Base-by-base conservation (phyloP, 2,329 filamentous ascomycete genomes). In the Colletotrichum tropicicola region DNA sequence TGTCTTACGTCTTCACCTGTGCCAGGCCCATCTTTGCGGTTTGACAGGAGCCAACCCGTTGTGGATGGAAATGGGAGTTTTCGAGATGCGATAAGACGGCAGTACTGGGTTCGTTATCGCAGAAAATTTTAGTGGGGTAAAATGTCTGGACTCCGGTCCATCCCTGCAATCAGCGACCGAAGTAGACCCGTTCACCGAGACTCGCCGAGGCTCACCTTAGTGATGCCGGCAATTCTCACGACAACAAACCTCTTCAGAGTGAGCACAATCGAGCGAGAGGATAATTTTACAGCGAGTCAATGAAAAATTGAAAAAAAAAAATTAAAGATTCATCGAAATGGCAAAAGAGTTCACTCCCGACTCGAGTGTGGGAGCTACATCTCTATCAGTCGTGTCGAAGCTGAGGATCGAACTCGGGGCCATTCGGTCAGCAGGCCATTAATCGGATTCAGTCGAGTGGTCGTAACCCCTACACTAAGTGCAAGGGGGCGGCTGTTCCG, bases 21-120 rank as follows among this genome's bases (percentile, higher is more conserved):
- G 65, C 61, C 56, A 67, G 52, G 55, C 65, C 65, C 65, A 67
- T 67, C 47, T 60, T 67, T 63, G 59, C 47, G 59, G 52, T 63
- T 58, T 65, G 58, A 30, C 44, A 32, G 37, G 49, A 53, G 43
- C 25, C 10, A 21, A 55, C 51, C 44, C 43, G 44, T 48, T 35
- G 51, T 51, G 44, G 35, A 55, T 35, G 58, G 59, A 45, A 21
- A 62, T 17, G 43, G 35, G 58, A 56, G 35, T 56, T 51, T 65
- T 62, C 19, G 48, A 39, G 41, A 41, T 59, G 59, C 63, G 63
- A 66, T 66, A 59, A 65, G 59, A 41, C n/a, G 30, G 28, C 37
- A 51, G 57, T 39, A 28, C 25, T 21, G 23, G 9, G 39, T 45
- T 49, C 58, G 57, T 65, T 65, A 63, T 65, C 62, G 52, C 32